Evolutionary conservation across 768 basidiomycete species (phyloP), one percentile per base, ranked within the genome.

Genomic region (Tylopilus sp.): DNA sequence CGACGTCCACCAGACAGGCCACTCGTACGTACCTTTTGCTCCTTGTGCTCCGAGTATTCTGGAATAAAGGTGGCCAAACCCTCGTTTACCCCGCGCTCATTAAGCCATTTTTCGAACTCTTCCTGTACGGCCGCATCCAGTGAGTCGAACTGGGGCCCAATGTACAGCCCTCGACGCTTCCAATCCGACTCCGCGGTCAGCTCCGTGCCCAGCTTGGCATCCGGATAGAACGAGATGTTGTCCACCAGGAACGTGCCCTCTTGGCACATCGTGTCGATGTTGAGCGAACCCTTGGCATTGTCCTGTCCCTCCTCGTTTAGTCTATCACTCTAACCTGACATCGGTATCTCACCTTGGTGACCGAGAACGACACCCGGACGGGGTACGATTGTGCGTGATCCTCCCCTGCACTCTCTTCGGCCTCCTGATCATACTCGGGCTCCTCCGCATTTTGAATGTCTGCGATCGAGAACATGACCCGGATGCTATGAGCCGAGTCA

Each of bases 141-240:
- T 44, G 92, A 89, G 53, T 94, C 91, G 63, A 97, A 98, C 76
- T 88, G 85, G 47, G 95, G 96, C 1, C 96, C 96, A 66, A 96
- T 84, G 78, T 97, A 98, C 58, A 89, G 74, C 2, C 89, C 92
- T 19, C 94, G 82, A 43, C 95, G 84, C 68, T 87, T 89, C 92
- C 91, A 98, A 74, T 98, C 94, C 9, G 89, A 87, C 58, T 98
- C 93, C 8, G 90, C 86, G 13, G 84, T 90, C 61, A 90, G 71
- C 8, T 87, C 88, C 14, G 82, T 85, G 13, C 85, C 93, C 13
- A 89, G 60, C 63, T 82, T 78, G 28, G 76, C 73, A 59, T 93
- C 89, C 1, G 76, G 69, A 72, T 96, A 98, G 77, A 78, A 93
- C 2, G 94, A 83, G 56, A 95, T 82, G 71, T 92, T 96, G 70